Base-by-base conservation (phyloP, 1,284 basidiomycete genomes). In the Ustilago sp. region DNA sequence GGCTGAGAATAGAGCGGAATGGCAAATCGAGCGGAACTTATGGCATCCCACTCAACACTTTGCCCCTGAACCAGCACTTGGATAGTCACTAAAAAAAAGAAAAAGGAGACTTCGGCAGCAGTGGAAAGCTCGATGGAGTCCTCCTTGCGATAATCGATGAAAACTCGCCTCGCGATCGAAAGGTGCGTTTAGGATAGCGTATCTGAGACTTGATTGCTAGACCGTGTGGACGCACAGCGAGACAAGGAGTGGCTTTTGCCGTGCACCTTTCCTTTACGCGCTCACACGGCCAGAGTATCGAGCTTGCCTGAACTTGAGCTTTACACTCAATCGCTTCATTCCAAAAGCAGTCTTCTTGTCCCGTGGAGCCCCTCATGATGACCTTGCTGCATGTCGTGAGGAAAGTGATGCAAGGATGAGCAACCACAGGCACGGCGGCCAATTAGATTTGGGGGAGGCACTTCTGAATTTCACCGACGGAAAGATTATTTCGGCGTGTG, bases 291-390 rank as follows among this genome's bases (percentile, higher is more conserved):
- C 13, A 28, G 28, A 28, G 15, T 28, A 4, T 9, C 28, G 11
- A 31, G 6, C 11, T 15, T 15, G 8, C 31, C 12, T 50, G 7
- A n/a, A 32, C 11, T 28, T 23, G 31, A 50, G 48, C 48, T 50
- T 28, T 50, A 50, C 23, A 50, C 31, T 50, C 23, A 19, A 19
- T 15, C 43, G 43, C n/a, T 9, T 45, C n/a, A 45, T 45, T 31
- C 8, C 36, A 58, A 51, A 43, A 11, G 15, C 28, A 50, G 39
- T 35, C 8, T 63, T 41, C 47, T 59, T 57, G 69, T 59, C 63
- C 69, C 69, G 67, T 43, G 69, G 69, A 72, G 69, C 69, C 69
- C 69, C 69, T 63, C 63, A 51, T 35, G 17, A 17, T 52, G 15
- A 17, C 17, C 4, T n/a, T 50, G 45, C 55, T 43, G 51, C 31